Evolutionary conservation across 306 rosid genomes (phyloP).

Genomic region (Bauhinia variegata): DNA sequence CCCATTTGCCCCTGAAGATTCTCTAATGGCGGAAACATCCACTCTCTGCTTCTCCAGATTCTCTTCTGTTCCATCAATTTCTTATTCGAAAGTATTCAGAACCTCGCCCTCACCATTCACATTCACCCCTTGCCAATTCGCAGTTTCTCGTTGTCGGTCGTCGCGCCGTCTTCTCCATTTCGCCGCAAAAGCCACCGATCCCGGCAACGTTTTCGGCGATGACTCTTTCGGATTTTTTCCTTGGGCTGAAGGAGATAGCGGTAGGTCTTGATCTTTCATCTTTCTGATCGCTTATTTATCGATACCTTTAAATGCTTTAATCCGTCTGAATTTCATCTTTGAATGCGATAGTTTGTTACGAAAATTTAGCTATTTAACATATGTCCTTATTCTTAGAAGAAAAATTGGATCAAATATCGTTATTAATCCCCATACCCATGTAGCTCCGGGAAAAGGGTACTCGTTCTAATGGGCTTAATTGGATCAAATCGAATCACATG

Average conservation of each 20-base stretch:
- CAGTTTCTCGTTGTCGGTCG: constrained; percentile 36
- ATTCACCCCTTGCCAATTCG: constrained; percentile 36
- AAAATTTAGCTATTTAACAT: not conserved
- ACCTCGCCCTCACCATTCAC: constrained; percentile 29
- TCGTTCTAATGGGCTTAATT: not conserved
- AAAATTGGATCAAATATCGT: not conserved
- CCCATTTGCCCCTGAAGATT: not conserved
- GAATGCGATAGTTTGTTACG: not conserved
- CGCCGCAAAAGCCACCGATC: constrained; percentile 51
- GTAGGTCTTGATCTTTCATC: constrained; percentile 32
- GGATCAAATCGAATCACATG: not conserved
- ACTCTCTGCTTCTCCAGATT: constrained; percentile 55
- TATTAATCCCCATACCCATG: not conserved
- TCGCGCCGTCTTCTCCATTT: constrained; percentile 61
- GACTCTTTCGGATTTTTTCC: constrained; percentile 68
- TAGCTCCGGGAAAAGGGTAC: not conserved
- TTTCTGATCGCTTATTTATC: not conserved
- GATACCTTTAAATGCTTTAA: not conserved
- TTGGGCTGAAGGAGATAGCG: constrained; percentile 64
- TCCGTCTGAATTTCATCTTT: not conserved
- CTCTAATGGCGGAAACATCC: constrained; percentile 68
- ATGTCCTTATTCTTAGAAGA: not conserved
- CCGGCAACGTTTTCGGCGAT: constrained; percentile 47
- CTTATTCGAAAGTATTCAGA: constrained; percentile 34
- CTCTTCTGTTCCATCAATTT: constrained; percentile 38